Percentiles rank a stretch among this genome's conserved stretches.
Evolutionary conservation across 148 eudicot genomes (phyloP).

Genomic region (Chenopodium berlandieri): DNA sequence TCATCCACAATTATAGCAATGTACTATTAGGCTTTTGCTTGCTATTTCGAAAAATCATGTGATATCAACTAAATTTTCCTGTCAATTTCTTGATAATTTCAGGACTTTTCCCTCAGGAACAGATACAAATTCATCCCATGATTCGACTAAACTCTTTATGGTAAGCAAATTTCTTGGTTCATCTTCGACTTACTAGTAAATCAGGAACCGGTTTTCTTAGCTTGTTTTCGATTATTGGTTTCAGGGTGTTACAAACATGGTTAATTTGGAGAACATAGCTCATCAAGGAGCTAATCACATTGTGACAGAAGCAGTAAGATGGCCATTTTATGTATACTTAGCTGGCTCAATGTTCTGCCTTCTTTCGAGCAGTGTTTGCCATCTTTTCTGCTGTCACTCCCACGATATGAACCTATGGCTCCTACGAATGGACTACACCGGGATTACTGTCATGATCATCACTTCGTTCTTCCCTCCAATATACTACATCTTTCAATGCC

Average conservation of each 20-base stretch:
- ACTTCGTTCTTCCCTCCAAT: slow-evolving; percentile 95
- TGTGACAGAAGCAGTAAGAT: slow-evolving; percentile 33
- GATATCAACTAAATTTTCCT: background rate
- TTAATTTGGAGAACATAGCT: slow-evolving; percentile 40
- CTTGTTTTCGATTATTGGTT: background rate
- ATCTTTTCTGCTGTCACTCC: slow-evolving; percentile 92
- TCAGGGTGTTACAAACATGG: slow-evolving; percentile 49
- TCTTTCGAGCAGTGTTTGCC: slow-evolving; percentile 72
- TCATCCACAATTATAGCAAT: background rate
- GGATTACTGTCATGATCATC: slow-evolving; percentile 84
- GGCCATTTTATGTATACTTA: slow-evolving; percentile 90
- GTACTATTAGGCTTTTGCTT: background rate
- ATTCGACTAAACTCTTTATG: slow-evolving; percentile 37
- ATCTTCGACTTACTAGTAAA: background rate
- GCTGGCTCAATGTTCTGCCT: slow-evolving; percentile 91
- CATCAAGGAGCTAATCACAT: slow-evolving; percentile 6
- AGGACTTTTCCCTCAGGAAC: slow-evolving; percentile 48
- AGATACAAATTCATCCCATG: slow-evolving; percentile 54
- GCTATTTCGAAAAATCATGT: background rate
- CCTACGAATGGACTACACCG: slow-evolving; percentile 71
- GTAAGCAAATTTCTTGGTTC: slow-evolving; percentile 28
- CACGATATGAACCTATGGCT: slow-evolving; percentile 50
- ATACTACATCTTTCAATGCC: slow-evolving; percentile 84
- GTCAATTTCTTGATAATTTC: slow-evolving; percentile 26
- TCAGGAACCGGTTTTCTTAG: background rate